Conservation (phyloP, 2,329 filamentous ascomycete species). For the Fusarium praegraminearum region DNA sequence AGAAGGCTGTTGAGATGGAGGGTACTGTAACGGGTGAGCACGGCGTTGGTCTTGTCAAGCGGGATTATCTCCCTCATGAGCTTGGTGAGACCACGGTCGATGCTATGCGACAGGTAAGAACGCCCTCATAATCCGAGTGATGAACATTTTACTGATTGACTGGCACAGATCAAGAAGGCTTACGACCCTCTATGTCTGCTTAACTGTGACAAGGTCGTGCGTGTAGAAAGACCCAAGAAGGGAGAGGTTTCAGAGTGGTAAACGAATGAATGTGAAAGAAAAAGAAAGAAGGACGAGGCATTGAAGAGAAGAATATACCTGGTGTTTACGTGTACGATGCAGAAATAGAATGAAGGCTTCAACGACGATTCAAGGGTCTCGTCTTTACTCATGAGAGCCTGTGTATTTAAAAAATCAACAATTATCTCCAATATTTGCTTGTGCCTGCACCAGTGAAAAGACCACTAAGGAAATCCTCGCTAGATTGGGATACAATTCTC, state of each 20-base stretch:
- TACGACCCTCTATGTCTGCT: conserved; percentile 80
- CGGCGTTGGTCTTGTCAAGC: conserved; percentile 85
- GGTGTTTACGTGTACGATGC: conserved; percentile 37
- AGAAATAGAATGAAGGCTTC: conserved; percentile 28
- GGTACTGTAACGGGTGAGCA: conserved; percentile 91
- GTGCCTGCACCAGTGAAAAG: neutral
- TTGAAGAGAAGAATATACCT: conserved; percentile 25
- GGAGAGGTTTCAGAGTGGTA: conserved; percentile 62
- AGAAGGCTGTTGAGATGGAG: conserved; percentile 85
- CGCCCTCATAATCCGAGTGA: neutral
- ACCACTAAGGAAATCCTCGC: neutral
- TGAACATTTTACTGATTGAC: neutral
- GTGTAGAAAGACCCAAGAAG: conserved; percentile 63
- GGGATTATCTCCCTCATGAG: conserved; percentile 85
- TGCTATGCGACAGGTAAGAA: conserved; percentile 79
- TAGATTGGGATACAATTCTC: neutral
- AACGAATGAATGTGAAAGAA: neutral
- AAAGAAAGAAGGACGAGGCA: neutral
- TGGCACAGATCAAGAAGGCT: conserved; percentile 76
- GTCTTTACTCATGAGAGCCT: conserved; percentile 12
- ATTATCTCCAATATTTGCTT: neutral
- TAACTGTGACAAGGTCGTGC: conserved; percentile 77
- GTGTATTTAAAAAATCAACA: conserved; percentile 19
- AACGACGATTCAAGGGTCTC: conserved; percentile 1
- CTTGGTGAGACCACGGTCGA: conserved; percentile 80